phyloP scores from a whole-genome alignment of 2,329 filamentous ascomycete genomes.

The Fusarium guadeloupense region DNA sequence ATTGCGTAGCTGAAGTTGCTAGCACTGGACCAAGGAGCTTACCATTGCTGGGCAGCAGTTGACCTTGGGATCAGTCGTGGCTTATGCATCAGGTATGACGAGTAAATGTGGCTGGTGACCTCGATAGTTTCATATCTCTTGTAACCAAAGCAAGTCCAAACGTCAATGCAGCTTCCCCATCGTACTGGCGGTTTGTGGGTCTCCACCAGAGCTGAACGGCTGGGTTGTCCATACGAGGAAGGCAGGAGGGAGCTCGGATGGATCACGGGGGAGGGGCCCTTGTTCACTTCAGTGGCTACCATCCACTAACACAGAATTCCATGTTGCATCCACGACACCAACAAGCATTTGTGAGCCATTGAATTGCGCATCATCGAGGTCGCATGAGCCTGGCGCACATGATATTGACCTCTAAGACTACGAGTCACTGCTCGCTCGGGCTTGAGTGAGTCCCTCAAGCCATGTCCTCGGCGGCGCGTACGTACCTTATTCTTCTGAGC shows the following conservation, averaged over 20 bases:
- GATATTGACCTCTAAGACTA: neutral
- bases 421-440: constrained; percentile 7
- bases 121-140: neutral
- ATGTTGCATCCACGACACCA: constrained; percentile 24
- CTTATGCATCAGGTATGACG: constrained; percentile 24
- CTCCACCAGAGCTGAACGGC: constrained; percentile 10
- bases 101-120: constrained; percentile 22
- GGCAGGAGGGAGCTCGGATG: constrained; percentile 15
- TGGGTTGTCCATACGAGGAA: too few relatives aligned
- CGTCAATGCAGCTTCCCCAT: neutral
- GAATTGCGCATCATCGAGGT: constrained; percentile 8
- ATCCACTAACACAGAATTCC: constrained; percentile 35
- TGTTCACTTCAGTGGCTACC: neutral
- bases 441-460: constrained; percentile 31
- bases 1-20: constrained; percentile 20
- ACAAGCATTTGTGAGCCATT: constrained; percentile 14
- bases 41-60: constrained; percentile 24
- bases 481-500: constrained; percentile 22
- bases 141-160: neutral
- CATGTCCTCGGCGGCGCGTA: constrained; percentile 45
- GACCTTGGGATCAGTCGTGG: constrained; percentile 24
- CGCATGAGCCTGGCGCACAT: constrained; percentile 18
- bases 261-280: constrained; percentile 31
- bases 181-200: neutral
- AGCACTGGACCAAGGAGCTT: constrained; percentile 26